phyloP scores from a whole-genome alignment of 2,329 filamentous ascomycete species.

The Chaetomiaceae sp. region DNA sequence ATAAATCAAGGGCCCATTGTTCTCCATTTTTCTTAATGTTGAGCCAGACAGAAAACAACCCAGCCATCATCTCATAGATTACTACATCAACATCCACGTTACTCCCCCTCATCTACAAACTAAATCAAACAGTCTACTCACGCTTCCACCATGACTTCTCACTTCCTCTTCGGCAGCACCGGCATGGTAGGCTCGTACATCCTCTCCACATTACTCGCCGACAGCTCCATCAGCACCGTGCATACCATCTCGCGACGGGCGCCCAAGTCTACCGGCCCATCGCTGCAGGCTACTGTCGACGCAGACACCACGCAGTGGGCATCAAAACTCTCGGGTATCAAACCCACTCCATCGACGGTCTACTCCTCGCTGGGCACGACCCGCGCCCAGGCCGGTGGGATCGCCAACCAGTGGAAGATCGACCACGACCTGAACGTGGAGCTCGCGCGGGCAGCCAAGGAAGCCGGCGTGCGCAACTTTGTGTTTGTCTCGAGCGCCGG shows the following conservation, averaged over 20 bases:
- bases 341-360: constrained; percentile 58
- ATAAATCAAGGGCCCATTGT: background rate
- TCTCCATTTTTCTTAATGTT: too few relatives aligned
- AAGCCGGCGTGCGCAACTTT: constrained; percentile 66
- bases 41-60: too few relatives aligned
- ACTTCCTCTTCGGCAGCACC: constrained; percentile 51
- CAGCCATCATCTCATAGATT: too few relatives aligned
- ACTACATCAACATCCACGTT: too few relatives aligned
- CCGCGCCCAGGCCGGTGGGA: constrained; percentile 64
- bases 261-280: constrained; percentile 52
- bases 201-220: constrained; percentile 58
- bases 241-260: constrained; percentile 64
- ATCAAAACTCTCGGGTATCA: constrained; percentile 50
- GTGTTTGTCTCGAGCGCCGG: constrained; percentile 67
- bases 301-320: constrained; percentile 68
- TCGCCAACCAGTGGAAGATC: constrained; percentile 79
- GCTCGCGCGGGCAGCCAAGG: constrained; percentile 69
- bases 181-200: constrained; percentile 71
- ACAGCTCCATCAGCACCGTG: constrained; percentile 49
- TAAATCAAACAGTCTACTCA: background rate
- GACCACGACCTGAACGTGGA: constrained; percentile 83
- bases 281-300: constrained; percentile 63
- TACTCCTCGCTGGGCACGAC: constrained; percentile 81
- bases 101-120: too few relatives aligned
- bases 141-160: constrained; percentile 11